Conservation (phyloP, 257 asterid species). For the Penstemon eatonii region DNA sequence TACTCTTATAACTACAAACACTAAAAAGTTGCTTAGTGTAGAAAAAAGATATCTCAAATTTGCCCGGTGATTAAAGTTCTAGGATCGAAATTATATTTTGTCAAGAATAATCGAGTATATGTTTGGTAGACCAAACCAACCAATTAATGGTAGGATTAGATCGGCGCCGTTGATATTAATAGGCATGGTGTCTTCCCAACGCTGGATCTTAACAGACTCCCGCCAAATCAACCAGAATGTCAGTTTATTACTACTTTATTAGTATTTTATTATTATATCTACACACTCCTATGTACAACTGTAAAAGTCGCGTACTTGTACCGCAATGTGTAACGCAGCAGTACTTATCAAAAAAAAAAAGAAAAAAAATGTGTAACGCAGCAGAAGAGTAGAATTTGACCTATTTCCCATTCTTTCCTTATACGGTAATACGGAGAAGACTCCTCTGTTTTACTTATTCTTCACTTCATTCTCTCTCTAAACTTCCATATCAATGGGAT, state of each 20-base stretch:
- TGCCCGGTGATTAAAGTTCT: not conserved
- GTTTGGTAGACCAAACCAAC: not conserved
- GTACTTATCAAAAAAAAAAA: too few relatives aligned
- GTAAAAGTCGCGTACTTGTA: not conserved
- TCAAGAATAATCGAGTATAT: not conserved
- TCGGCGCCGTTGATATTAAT: slow-evolving; percentile 10
- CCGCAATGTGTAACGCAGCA: not conserved
- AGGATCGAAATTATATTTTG: not conserved
- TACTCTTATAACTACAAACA: too few relatives aligned
- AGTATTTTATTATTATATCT: not conserved
- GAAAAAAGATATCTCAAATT: too few relatives aligned
- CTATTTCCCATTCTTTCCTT: not conserved
- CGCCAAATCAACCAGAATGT: too few relatives aligned
- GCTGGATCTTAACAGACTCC: too few relatives aligned
- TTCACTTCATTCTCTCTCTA: slow-evolving; percentile 16
- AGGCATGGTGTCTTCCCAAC: not conserved
- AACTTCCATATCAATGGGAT: not conserved
- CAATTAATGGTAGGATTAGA: not conserved
- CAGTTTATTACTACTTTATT: not conserved
- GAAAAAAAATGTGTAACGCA: too few relatives aligned
- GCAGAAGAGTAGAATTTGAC: slow-evolving; percentile 6
- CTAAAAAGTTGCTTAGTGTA: too few relatives aligned
- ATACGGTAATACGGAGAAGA: not conserved
- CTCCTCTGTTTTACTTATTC: not conserved
- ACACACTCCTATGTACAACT: not conserved